Conservation (phyloP, 2,329 filamentous ascomycete species). For the Pestalotiopsis sp. region DNA sequence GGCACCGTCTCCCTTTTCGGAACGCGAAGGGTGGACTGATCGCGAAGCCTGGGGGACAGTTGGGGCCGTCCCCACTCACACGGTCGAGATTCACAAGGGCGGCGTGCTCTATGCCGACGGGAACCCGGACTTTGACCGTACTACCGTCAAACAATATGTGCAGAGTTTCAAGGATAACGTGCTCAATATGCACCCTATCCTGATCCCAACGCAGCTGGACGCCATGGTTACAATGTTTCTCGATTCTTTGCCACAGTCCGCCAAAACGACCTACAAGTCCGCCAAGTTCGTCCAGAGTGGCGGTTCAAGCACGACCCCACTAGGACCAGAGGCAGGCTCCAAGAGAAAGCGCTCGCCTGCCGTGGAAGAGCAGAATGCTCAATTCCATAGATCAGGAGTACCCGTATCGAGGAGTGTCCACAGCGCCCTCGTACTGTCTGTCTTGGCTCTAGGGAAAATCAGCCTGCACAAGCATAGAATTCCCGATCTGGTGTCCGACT, state of each 20-base stretch:
- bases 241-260: slow-evolving; percentile 43
- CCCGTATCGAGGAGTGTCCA: slow-evolving; percentile 67
- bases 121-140: slow-evolving; percentile 56
- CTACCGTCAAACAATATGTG: slow-evolving; percentile 55
- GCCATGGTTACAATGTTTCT: slow-evolving; percentile 57
- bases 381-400: slow-evolving; percentile 46
- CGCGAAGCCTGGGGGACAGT: slow-evolving; percentile 59
- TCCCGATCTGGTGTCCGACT: slow-evolving; percentile 60
- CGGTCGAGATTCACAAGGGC: slow-evolving; percentile 36
- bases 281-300: slow-evolving; percentile 34
- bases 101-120: slow-evolving; percentile 45
- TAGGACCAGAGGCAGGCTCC: slow-evolving; percentile 27
- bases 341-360: slow-evolving; percentile 61
- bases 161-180: slow-evolving; percentile 62
- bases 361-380: slow-evolving; percentile 30
- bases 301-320: background rate
- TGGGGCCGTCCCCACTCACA: slow-evolving; percentile 50
- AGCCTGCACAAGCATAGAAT: slow-evolving; percentile 60
- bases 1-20: background rate
- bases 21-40: background rate
- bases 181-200: slow-evolving; percentile 67
- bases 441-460: slow-evolving; percentile 86
- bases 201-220: slow-evolving; percentile 55
- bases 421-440: slow-evolving; percentile 80
- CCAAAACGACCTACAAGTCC: slow-evolving; percentile 20